Conservation (phyloP, 2,329 filamentous ascomycete species). For the Sordariomycetes sp. region DNA sequence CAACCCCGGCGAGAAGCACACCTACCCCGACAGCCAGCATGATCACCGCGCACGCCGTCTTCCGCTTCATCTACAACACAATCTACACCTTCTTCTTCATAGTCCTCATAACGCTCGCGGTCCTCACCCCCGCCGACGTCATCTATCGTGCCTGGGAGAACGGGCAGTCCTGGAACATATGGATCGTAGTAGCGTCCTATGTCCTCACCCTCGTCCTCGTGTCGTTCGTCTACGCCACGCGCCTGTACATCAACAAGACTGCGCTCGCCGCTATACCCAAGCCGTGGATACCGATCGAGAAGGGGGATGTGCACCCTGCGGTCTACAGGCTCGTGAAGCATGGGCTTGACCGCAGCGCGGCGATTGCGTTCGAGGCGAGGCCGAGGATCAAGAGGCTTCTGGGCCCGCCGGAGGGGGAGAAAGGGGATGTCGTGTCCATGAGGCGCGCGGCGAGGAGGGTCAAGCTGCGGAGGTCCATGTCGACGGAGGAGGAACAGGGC, state of each 20-base stretch:
- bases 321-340: constrained; percentile 66
- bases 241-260: constrained; percentile 78
- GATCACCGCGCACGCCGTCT: constrained; percentile 40
- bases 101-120: constrained; percentile 57
- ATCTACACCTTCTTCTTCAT: constrained; percentile 67
- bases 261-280: constrained; percentile 76
- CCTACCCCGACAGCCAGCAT: constrained; percentile 8
- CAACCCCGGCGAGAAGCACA: not conserved
- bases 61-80: constrained; percentile 68
- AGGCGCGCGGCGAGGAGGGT: constrained; percentile 12
- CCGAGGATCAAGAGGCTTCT: constrained; percentile 32
- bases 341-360: constrained; percentile 62
- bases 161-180: constrained; percentile 62
- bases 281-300: constrained; percentile 72
- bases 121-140: constrained; percentile 68
- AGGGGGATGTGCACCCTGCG: constrained; percentile 63
- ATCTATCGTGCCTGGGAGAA: constrained; percentile 64
- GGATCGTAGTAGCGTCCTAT: constrained; percentile 68
- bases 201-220: constrained; percentile 58
- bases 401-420: not conserved
- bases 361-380: constrained; percentile 65
- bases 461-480: constrained; percentile 20
- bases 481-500: constrained; percentile 22
- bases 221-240: constrained; percentile 62
- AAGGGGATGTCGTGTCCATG: not conserved